Percentiles rank a stretch among this genome's conserved stretches.
phyloP scores from a whole-genome alignment of 176 grass and related monocot genomes.

The Alloteropsis semialata region DNA sequence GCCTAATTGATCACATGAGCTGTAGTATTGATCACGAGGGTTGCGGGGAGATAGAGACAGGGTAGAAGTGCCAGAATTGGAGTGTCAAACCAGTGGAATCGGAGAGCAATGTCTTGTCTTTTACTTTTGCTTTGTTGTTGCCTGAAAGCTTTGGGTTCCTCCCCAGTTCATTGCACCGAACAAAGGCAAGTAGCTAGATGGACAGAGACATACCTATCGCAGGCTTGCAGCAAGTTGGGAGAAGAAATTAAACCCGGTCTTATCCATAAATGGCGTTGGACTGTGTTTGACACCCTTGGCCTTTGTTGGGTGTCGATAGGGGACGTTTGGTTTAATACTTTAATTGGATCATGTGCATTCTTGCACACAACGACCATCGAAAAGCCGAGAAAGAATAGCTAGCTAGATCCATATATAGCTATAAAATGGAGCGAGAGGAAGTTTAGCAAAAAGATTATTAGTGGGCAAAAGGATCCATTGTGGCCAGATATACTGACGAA shows the following conservation, averaged over 20 bases:
- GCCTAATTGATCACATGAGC: not conserved
- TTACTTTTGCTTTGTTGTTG: not conserved
- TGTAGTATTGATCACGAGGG: not conserved
- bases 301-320: not conserved
- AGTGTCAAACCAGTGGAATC: constrained; percentile 10
- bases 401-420: not conserved
- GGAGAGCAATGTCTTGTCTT: constrained; percentile 2
- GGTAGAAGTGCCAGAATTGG: not conserved
- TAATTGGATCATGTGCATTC: not conserved
- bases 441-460: not conserved
- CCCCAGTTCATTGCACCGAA: constrained; percentile 1
- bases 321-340: too few species aligned
- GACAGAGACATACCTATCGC: not conserved
- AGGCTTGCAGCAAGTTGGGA: not conserved
- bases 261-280: not conserved
- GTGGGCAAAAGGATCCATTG: not conserved
- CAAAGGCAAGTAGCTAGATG: not conserved
- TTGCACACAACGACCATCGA: not conserved
- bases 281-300: not conserved
- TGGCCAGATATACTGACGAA: not conserved
- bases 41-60: not conserved
- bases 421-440: not conserved
- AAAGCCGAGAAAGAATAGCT: not conserved
- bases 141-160: not conserved
- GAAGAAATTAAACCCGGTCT: not conserved